Conservation (phyloP, 768 basidiomycete species). For the Suillus americanus region DNA sequence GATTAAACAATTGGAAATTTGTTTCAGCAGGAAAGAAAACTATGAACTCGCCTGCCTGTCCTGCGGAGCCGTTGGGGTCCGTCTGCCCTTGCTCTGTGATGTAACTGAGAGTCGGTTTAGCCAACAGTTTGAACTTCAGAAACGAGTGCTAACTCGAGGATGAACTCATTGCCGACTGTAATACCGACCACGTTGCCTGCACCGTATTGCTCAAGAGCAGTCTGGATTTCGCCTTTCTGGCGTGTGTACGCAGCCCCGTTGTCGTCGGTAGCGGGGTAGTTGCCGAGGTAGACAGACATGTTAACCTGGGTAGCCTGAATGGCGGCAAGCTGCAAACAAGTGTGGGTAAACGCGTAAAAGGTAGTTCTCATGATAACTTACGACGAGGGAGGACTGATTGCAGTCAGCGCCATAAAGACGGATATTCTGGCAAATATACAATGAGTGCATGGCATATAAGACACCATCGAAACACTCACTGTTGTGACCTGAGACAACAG, state of each 20-base stretch:
- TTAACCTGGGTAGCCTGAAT: constrained; percentile 88
- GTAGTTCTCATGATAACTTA: constrained; percentile 31
- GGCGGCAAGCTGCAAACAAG: constrained; percentile 63
- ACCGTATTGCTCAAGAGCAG: constrained; percentile 77
- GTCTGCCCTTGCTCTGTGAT: constrained; percentile 48
- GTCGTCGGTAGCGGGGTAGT: constrained; percentile 64
- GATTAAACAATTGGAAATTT: background rate
- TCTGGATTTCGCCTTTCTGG: constrained; percentile 66
- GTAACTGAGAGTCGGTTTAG: constrained; percentile 43
- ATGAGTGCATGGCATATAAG: constrained; percentile 4
- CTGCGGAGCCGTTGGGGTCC: constrained; percentile 58
- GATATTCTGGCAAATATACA: constrained; percentile 42
- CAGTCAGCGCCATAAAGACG: constrained; percentile 89
- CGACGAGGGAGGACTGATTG: constrained; percentile 76
- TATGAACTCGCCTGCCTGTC: constrained; percentile 35
- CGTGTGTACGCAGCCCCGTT: constrained; percentile 66
- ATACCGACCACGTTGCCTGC: constrained; percentile 73
- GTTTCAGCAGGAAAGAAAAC: background rate
- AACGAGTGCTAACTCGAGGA: constrained; percentile 60
- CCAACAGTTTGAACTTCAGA: constrained; percentile 4
- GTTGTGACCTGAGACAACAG: constrained; percentile 85
- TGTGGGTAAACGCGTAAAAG: background rate
- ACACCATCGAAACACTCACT: constrained; percentile 20
- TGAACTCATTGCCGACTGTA: constrained; percentile 92
- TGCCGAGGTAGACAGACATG: constrained; percentile 77